Percentiles rank a stretch among this genome's conserved stretches.
Evolutionary conservation across 441 rosid genomes (phyloP).

Genomic region (Breynia disticha): DNA sequence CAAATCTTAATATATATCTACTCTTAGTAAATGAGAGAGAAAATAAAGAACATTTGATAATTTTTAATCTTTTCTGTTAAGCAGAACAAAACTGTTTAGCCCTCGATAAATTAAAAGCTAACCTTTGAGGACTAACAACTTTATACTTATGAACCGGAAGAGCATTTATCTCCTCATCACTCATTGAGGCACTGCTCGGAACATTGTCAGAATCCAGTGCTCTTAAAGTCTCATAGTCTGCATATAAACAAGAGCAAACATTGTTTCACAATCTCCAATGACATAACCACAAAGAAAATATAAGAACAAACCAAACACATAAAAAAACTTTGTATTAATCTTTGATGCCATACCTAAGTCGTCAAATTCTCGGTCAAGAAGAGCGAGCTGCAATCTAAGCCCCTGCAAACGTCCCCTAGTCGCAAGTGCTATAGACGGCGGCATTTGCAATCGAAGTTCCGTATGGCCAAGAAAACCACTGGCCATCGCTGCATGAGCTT

Average conservation of each 20-base stretch:
- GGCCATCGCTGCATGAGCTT: slow-evolving; percentile 69
- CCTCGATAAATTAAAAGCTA: slow-evolving; percentile 12
- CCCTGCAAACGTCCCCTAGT: slow-evolving; percentile 90
- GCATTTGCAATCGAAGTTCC: slow-evolving; percentile 77
- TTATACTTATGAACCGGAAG: slow-evolving; percentile 78
- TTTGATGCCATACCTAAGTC: slow-evolving; percentile 58
- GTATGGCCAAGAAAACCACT: slow-evolving; percentile 75
- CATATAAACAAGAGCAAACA: slow-evolving; percentile 12
- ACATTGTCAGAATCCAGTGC: slow-evolving; percentile 77
- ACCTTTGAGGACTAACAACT: slow-evolving; percentile 45
- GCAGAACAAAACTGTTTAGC: neutral
- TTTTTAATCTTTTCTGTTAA: neutral
- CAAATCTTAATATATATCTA: neutral
- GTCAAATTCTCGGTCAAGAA: slow-evolving; percentile 80
- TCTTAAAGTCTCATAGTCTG: slow-evolving; percentile 88
- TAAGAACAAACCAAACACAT: neutral
- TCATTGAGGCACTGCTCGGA: slow-evolving; percentile 56
- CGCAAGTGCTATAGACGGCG: slow-evolving; percentile 70
- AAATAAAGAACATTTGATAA: neutral
- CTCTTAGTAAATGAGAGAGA: neutral
- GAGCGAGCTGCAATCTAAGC: slow-evolving; percentile 81
- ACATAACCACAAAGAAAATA: neutral
- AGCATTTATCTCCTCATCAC: slow-evolving; percentile 76
- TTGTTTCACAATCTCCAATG: slow-evolving; percentile 1
- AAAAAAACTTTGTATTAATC: neutral